phyloP scores from a whole-genome alignment of 1,284 basidiomycete species.

The Bjerkandera adusta region DNA sequence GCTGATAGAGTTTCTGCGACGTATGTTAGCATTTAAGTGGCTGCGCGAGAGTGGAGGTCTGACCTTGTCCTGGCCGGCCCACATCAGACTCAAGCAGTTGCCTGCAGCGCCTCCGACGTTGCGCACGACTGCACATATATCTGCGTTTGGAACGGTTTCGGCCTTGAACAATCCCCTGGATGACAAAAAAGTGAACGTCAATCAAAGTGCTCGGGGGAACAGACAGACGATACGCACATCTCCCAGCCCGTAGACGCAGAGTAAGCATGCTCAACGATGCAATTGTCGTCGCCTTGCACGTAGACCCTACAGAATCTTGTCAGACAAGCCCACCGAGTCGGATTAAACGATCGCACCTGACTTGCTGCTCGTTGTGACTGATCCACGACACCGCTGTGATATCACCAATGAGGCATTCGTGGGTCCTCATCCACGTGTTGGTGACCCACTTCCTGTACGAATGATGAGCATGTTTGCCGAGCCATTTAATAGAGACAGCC shows the following conservation, averaged over 20 bases:
- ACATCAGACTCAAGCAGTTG: slow-evolving; percentile 6
- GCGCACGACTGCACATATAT: slow-evolving; percentile 10
- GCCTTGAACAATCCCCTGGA: slow-evolving; percentile 5
- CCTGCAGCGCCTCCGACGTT: background rate
- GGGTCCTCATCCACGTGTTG: background rate
- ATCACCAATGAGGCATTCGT: slow-evolving; percentile 1
- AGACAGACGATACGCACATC: background rate
- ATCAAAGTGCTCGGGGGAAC: background rate
- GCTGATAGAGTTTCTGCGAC: slow-evolving; percentile 4
- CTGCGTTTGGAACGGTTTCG: slow-evolving; percentile 8
- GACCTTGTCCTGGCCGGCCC: slow-evolving; percentile 13
- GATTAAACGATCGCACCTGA: slow-evolving; percentile 1
- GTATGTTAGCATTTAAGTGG: background rate
- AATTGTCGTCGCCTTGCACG: slow-evolving; percentile 6
- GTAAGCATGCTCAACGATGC: slow-evolving; percentile 5
- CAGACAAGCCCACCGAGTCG: background rate
- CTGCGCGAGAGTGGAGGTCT: background rate
- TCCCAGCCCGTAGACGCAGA: background rate
- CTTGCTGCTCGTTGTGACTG: background rate
- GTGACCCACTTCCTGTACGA: background rate
- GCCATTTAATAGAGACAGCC: background rate
- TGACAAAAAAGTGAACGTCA: background rate
- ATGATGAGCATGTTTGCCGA: background rate
- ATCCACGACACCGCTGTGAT: slow-evolving; percentile 12
- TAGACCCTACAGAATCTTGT: slow-evolving; percentile 1